These are phyloP conservation scores for Afroboletus lepidellus DNA, from an alignment of 1,284 basidiomycete species.

Conservation along the genomic window DNA sequence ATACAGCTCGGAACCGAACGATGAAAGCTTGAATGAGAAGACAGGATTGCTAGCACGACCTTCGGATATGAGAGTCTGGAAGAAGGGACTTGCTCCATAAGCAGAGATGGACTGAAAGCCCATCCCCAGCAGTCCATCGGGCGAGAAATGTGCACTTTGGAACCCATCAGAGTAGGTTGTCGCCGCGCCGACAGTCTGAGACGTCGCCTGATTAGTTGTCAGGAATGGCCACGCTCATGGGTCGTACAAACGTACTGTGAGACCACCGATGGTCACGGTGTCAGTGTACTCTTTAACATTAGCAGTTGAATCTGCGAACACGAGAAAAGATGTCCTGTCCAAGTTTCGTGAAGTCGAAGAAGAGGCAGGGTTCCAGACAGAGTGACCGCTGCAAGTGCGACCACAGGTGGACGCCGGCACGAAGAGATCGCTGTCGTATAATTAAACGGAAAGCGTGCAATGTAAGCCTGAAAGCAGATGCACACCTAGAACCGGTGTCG, in stretches of 20 bases:
- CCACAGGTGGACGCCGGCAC: slow-evolving; percentile 18
- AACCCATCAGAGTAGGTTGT: slow-evolving; percentile 25
- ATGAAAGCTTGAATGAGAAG: slow-evolving; percentile 41
- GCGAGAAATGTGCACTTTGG: slow-evolving; percentile 10
- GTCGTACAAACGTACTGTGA: slow-evolving; percentile 19
- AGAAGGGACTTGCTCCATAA: slow-evolving; percentile 20
- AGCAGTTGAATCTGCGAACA: slow-evolving; percentile 38
- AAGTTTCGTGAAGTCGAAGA: slow-evolving; percentile 39
- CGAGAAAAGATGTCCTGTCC: slow-evolving; percentile 40
- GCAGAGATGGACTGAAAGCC: slow-evolving; percentile 28
- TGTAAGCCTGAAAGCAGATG: background rate
- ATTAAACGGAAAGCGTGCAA: background rate
- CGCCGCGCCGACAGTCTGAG: slow-evolving; percentile 34
- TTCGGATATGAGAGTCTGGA: slow-evolving; percentile 27
- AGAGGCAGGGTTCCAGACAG: slow-evolving; percentile 32
- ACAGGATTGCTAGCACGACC: slow-evolving; percentile 23
- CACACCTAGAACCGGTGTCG: background rate
- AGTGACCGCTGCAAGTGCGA: slow-evolving; percentile 33
- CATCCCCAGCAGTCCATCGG: slow-evolving; percentile 37
- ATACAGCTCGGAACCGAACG: slow-evolving; percentile 32
- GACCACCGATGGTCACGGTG: slow-evolving; percentile 37
- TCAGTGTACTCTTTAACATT: slow-evolving; percentile 54
- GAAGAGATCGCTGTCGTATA: slow-evolving; percentile 16
- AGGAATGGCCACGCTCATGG: background rate
- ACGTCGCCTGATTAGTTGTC: slow-evolving; percentile 17